phyloP scores from a whole-genome alignment of 2,329 filamentous ascomycete species.

The Nigrospora oryzae region DNA sequence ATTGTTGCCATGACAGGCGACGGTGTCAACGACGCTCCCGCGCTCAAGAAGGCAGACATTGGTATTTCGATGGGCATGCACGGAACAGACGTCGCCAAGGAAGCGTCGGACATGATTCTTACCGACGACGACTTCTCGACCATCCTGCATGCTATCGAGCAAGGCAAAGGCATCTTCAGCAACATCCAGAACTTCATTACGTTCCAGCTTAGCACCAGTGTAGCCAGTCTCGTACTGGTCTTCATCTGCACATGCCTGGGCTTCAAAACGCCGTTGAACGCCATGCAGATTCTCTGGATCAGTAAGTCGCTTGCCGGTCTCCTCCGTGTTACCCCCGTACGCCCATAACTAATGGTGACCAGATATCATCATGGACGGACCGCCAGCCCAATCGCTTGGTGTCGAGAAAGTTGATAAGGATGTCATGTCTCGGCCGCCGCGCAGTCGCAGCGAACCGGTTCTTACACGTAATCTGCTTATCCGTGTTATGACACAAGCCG shows the following conservation, averaged over 20 bases:
- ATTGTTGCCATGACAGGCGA: constrained; percentile 99
- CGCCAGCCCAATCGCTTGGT: constrained; percentile 90
- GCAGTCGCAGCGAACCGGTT: constrained; percentile 79
- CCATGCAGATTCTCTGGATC: constrained; percentile 99
- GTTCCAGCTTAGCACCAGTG: constrained; percentile 95
- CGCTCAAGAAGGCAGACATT: constrained; percentile 94
- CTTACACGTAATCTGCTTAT: constrained; percentile 77
- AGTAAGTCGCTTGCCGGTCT: constrained; percentile 51
- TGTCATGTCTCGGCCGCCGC: constrained; percentile 83
- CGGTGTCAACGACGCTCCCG: constrained; percentile 94
- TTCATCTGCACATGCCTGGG: constrained; percentile 87
- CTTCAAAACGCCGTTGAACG: constrained; percentile 91
- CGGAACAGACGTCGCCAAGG: constrained; percentile 95
- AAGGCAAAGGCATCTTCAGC: constrained; percentile 98
- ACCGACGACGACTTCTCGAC: constrained; percentile 86
- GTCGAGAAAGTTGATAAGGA: constrained; percentile 92
- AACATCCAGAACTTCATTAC: constrained; percentile 99
- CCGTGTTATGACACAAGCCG: constrained; percentile 78
- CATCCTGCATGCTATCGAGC: constrained; percentile 91
- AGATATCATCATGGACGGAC: constrained; percentile 99
- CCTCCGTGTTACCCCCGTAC: background rate
- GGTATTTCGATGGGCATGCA: constrained; percentile 94
- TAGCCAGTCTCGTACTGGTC: constrained; percentile 84
- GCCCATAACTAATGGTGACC: constrained; percentile 1
- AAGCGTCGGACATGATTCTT: constrained; percentile 87